Base-by-base conservation (phyloP, 305 asterid genomes). In the Fraxinus ornus region DNA sequence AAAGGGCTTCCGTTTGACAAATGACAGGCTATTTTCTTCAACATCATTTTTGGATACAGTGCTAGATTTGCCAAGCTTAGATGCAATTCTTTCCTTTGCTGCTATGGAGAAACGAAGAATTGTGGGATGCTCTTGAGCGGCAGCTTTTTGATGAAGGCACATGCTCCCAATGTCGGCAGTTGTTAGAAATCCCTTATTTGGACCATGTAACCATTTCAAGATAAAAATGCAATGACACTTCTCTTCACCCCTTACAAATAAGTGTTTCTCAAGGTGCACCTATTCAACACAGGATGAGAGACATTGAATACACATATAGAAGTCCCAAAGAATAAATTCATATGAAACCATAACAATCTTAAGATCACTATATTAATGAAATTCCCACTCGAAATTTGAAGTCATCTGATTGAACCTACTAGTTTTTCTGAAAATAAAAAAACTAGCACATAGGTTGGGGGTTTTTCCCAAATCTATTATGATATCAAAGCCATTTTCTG, bases 141-240 rank as follows among this genome's bases (percentile, higher is more conserved):
- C 39, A 80, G 68, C 44, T 3, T 7, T 26, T 70, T 82, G 74
- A 3, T 82, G 9, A 5, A 35, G 37, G 85, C 92, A 90, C 28
- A 92, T 77, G 79, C 82, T 76, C 52, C 57, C 89, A 71, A 90
- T 87, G 71, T 79, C 41, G 7, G 64, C 79, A 28, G 77, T 1
- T 30, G 90, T 84, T 60, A 88, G 77, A 49, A 85, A 80, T 72
- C 84, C 93, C 55, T 28, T 47, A 44, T 83, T 86, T 28, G 90
- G 92, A 32, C 95, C 94, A 66, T 92, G 94, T 79, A 76, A 21
- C 95, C 95, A 90, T 41, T n/a, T 78, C 32, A 92, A 68, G 49
- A 90, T 74, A 81, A 89, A 92, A 44, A 76, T 81, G 90, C 93
- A 92, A 74, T 19, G 64, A 77, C 95, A 90, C 84, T 86, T 88